phyloP scores from a whole-genome alignment of 208 protist genomes.

The Leptomonas pyrrhocoris region DNA sequence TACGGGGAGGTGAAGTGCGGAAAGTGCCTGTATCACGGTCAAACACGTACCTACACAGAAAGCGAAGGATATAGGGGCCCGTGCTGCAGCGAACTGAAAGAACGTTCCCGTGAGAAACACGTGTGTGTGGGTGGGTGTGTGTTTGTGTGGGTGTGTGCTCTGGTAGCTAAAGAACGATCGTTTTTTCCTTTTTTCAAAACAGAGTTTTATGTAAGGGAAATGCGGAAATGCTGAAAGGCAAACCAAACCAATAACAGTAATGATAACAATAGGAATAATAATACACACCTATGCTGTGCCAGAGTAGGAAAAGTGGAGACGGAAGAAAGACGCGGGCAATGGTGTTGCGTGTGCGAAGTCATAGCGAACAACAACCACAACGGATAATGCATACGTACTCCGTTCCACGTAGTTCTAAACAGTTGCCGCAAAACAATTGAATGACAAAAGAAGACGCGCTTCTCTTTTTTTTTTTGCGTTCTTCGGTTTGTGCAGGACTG shows the following conservation, averaged over 20 bases:
- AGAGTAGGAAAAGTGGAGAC: neutral
- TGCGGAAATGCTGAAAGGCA: conserved; percentile 4
- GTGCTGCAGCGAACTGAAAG: neutral
- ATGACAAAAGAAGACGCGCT: too few species aligned
- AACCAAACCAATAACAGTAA: neutral
- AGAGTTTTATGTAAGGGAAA: neutral
- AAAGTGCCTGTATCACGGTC: too few species aligned
- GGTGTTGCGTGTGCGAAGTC: too few species aligned
- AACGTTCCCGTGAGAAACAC: neutral
- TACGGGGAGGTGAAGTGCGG: too few species aligned
- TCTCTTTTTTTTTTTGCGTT: too few species aligned
- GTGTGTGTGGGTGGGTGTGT: neutral
- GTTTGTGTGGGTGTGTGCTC: neutral
- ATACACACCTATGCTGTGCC: neutral
- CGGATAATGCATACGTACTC: too few species aligned
- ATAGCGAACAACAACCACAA: too few species aligned
- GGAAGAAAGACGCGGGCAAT: conserved; percentile 7
- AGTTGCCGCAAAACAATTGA: too few species aligned
- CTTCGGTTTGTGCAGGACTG: too few species aligned
- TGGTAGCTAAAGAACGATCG: neutral
- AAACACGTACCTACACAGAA: neutral
- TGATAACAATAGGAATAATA: conserved; percentile 9
- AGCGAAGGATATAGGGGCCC: neutral
- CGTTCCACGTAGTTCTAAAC: too few species aligned
- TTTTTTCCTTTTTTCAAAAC: neutral